Base-by-base conservation (phyloP, 2,329 filamentous ascomycete species). In the Paracorniculantispora psalliotae region DNA sequence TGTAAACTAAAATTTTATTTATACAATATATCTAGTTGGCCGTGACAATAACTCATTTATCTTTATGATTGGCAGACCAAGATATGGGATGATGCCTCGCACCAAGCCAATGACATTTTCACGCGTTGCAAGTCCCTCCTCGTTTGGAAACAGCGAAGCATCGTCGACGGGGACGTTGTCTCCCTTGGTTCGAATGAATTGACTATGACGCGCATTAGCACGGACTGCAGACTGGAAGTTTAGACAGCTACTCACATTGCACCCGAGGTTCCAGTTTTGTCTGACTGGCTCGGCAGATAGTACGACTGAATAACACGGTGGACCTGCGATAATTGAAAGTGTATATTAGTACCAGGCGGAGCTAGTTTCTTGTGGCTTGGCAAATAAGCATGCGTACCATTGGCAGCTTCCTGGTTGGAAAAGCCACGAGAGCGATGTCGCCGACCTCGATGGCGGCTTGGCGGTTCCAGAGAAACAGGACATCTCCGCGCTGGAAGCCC, bases 71-170 rank as follows among this genome's bases (percentile, higher is more conserved):
- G 48, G 48, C 17, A 19, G 15, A 12, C 48, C 48, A 2, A 51
- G 26, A 17, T 23, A 35, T 35, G 48, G 48, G 7, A 51, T 19
- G 48, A 23, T 23, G 21, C 48, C 48, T 51, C 48, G 17, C n/a
- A 51, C 48, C 10, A 51, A 25, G 13, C 48, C 48, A n/a, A 51
- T 51, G 26, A 51, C 48, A 51, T 51, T 51, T n/a, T 51, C 48
- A 35, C 48, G 48, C 9, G 48, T 13, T 15, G 48, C 48, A 19
- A 51, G 48, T 15, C 48, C 48, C 10, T 33, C 23, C 4, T 51
- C 30, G 8, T 19, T 51, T 4, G 48, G 48, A 19, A 35, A 51
- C 26, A 51, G n/a, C 9, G 15, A 25, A 37, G 48, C 26, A n/a
- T 51, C 48, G 15, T 51, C 33, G 13, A 30, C 19, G 8, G 23